A percentile compares a stretch with the other conserved stretches of the same genome.
Evolutionary conservation across 352 stramenopile species (phyloP).

Genomic region (Pythium myriotylum): DNA sequence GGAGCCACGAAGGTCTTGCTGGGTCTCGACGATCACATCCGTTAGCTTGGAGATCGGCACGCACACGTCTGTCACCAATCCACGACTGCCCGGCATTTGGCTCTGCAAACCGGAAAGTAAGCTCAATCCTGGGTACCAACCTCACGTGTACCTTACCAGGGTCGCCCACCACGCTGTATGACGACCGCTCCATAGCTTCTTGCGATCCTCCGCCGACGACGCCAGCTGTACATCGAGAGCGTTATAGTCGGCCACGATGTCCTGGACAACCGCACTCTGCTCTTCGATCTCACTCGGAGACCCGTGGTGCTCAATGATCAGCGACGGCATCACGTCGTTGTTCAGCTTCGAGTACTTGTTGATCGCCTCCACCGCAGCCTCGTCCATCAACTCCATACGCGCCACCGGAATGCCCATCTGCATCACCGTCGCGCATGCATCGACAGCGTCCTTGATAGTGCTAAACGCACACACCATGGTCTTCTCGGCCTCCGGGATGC

Average conservation of each 20-base stretch:
- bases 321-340: conserved; percentile 80
- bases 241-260: conserved; percentile 86
- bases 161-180: conserved; percentile 88
- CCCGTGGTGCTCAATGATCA: conserved; percentile 96
- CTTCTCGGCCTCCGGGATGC: conserved; percentile 89
- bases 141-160: conserved; percentile 62
- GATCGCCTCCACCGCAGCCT: conserved; percentile 74
- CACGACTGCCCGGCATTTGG: conserved; percentile 80
- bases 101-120: conserved; percentile 38
- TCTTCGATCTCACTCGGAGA: conserved; percentile 80
- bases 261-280: conserved; percentile 84
- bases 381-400: conserved; percentile 89
- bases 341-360: conserved; percentile 88
- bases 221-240: conserved; percentile 83
- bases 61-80: conserved; percentile 95
- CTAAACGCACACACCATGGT: conserved; percentile 94
- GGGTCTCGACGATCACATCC: conserved; percentile 93
- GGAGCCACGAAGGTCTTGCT: conserved; percentile 87
- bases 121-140: no score
- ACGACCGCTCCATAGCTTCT: conserved; percentile 83
- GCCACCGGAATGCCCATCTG: conserved; percentile 89
- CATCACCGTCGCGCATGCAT: conserved; percentile 84
- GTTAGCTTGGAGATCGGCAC: conserved; percentile 95
- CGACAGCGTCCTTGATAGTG: conserved; percentile 84
- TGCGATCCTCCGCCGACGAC: conserved; percentile 68